Percentiles rank a stretch among this genome's conserved stretches.
phyloP scores from a whole-genome alignment of 2,329 filamentous ascomycete species.

The Pseudopithomyces maydicus region DNA sequence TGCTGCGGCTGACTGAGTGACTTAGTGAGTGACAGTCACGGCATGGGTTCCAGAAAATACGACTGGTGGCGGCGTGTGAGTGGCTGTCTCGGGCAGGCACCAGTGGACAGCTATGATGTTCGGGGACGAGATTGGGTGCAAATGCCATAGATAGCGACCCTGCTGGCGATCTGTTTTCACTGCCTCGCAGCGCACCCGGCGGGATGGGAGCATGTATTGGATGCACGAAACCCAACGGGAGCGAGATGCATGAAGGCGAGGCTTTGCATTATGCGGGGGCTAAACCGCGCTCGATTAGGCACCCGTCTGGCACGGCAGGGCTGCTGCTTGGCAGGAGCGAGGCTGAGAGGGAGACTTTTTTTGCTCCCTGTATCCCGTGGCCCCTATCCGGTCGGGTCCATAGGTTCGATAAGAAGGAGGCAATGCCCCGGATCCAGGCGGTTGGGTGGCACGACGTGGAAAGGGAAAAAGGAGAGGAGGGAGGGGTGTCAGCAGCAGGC shows the following conservation, averaged over 20 bases:
- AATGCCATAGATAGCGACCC: no score
- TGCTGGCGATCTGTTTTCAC: background rate
- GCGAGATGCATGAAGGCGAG: conserved; percentile 1
- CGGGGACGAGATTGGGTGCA: no score
- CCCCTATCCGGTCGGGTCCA: conserved; percentile 18
- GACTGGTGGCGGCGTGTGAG: no score
- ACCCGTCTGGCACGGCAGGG: background rate
- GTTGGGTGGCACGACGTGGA: conserved; percentile 13
- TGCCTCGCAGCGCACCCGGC: background rate
- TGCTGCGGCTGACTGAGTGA: no score
- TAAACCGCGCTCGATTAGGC: conserved; percentile 6
- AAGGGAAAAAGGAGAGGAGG: conserved; percentile 10
- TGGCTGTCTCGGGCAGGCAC: no score
- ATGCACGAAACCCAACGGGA: background rate
- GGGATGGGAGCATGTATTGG: background rate
- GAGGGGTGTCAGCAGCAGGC: conserved; percentile 4
- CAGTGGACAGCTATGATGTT: no score
- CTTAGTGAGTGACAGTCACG: no score
- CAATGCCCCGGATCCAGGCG: conserved; percentile 16
- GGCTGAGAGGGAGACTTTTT: background rate
- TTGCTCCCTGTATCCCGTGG: background rate
- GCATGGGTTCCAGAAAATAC: no score
- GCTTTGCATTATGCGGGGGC: conserved; percentile 3
- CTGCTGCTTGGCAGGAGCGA: background rate
- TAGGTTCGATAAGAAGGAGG: no score